Base-by-base conservation (phyloP, 2,329 filamentous ascomycete genomes). In the Torrubiella hemipterigena region DNA sequence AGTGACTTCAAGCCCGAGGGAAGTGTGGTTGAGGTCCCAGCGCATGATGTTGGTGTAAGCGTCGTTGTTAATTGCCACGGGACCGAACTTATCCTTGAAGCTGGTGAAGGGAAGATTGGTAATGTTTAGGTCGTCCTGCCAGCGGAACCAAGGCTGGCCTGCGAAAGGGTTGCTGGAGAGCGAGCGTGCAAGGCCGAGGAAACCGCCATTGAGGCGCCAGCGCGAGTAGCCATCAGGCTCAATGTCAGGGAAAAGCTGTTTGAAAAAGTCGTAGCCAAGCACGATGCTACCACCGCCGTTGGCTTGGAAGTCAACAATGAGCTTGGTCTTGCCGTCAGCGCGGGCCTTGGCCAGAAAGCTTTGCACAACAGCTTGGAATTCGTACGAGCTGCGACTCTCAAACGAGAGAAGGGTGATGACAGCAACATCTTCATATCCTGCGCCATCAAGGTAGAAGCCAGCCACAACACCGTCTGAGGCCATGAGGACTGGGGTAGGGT, bases 221-320 rank as follows among this genome's bases (percentile, higher is more conserved):
- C 53, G 54, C 12, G 53, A 55, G 44, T 40, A 59, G 40, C 39
- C 65, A 29, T 39, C 49, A 35, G 41, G 55, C 38, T 38, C 56
- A 30, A 68, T 60, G 4, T 31, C 12, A 3, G 47, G 46, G 35
- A 70, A 68, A 0, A 75, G 55, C 46, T 67, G 54, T 31, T 69
- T 67, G 54, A 77, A 77, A 17, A 79, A 58, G 43, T 77, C 73
- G 40, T 73, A 74, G 12, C 69, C 73, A n/a, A 68, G 61, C 6
- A 73, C 46, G 27, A 77, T 67, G 11, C 60, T 63, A 16, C 74
- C 73, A 25, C 74, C 74, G 3, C 63, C 66, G 40, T 78, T 78
- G 28, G 60, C 61, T 4, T 61, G 63, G 6, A 77, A 51, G 40
- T 77, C 73, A 18, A 79, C 55, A 8, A 78, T 64, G 0, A 78